Base-by-base conservation (phyloP, 169 alveolate species). In the Eimeria tenella region DNA sequence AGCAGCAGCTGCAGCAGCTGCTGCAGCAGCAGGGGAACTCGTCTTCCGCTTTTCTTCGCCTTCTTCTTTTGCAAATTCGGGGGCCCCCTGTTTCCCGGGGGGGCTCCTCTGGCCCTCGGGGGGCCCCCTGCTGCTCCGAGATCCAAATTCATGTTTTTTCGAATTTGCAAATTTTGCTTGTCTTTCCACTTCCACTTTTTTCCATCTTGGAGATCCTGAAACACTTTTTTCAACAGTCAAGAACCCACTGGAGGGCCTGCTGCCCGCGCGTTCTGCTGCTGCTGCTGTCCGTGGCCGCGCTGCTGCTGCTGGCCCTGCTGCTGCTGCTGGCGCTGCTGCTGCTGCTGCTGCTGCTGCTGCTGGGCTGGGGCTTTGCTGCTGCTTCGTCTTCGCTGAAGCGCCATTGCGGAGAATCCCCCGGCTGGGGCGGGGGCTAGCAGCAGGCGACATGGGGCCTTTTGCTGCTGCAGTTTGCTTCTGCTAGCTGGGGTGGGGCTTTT, bases 341-440 rank as follows among this genome's bases (percentile, higher is more conserved):
- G 21, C 15, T 70, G 79, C 79, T 70, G 79, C 79, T n/a, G 10
- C 79, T 70, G 79, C 79, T 70, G 21, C 79, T 23, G 21, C 52
- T 23, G 21, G 52, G 79, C 15, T 9, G 7, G 53, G 8, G 52
- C 53, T 42, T 17, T 70, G 79, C 79, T 70, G 52, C 79, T 31
- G 42, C 42, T 31, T 31, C 42, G 42, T 2, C 42, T 31, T 31
- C 15, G 52, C 49, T 6, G 15, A 13, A 23, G 52, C 13, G 52
- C 79, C 79, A 6, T 52, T 70, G 52, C 15, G 21, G 79, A 52
- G 31, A 52, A 52, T 52, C 4, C 79, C 23, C 21, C 23, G 31
- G 75, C 75, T 25, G 17, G 11, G 23, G 49, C 79, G 79, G 5
- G 79, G 79, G 52, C 53, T 0, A 10, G 21, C 8, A 52, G 52